Base-by-base conservation (phyloP, 108 stramenopile genomes). In the Mayamaea pseudoterrestris region DNA sequence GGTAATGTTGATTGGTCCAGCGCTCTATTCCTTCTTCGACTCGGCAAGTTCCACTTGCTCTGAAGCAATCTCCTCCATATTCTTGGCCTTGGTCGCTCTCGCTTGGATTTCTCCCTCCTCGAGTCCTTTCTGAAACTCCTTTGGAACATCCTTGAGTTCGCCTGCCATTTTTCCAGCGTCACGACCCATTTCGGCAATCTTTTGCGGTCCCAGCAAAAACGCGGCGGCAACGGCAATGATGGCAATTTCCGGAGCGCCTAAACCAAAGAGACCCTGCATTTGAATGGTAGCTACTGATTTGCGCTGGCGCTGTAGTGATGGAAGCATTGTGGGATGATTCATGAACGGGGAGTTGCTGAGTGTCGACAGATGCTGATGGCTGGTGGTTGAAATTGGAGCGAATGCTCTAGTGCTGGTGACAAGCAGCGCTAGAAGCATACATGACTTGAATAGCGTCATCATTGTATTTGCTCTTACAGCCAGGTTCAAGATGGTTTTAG, bases 131-230 rank as follows among this genome's bases (percentile, higher is more conserved):
- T 94, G 90, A 66, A 94, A 94, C 50, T 94, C 90, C 51, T 90
- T 85, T 20, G 90, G 90, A 24, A 92, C 86, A 50, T 91, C 93
- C 69, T 94, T 94, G 35, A 94, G 60, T 63, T 94, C 93, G 24
- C 93, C 93, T 2, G 93, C 93, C 65, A 94, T 91, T 69, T 89
- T 90, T 53, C 93, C 93, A 9, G 85, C 81, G 49, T 94, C 93
- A 63, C 88, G 90, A 43, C 83, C 84, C 23, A 94, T 57, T 41
- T 80, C 80, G 25, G 86, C 89, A 22, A 94, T 65, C 72, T 90
- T 90, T 43, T 90, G 81, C 30, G 93, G 93, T 39, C 93, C 93
- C 24, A 94, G 61, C 53, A 94, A 63, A 51, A 94, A 88, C 40
- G 90, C 90, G 18, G 86, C 93, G 4, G 87, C 93, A 14, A 92